Conservation (phyloP, 2,329 filamentous ascomycete genomes). For the Paecilomyces sp. region DNA sequence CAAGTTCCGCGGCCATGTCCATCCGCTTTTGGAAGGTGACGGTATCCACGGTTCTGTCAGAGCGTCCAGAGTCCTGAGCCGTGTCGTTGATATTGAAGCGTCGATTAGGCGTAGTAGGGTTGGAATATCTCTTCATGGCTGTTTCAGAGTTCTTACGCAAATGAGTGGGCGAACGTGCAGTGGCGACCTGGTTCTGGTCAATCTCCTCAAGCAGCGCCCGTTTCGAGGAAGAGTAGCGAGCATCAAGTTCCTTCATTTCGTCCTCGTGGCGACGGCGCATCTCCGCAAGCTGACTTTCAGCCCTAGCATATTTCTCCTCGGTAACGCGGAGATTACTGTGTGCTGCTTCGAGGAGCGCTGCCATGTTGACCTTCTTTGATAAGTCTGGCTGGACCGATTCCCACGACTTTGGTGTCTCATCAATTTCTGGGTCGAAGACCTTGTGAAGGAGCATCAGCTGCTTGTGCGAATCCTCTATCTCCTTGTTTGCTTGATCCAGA, state of each 20-base stretch:
- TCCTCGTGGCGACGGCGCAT: conserved; percentile 68
- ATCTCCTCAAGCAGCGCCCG: conserved; percentile 81
- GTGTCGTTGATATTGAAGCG: conserved; percentile 60
- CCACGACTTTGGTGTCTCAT: conserved; percentile 59
- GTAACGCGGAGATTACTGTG: conserved; percentile 82
- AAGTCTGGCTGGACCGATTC: conserved; percentile 65
- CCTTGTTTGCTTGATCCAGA: conserved; percentile 71
- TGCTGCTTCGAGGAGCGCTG: conserved; percentile 78
- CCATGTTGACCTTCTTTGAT: conserved; percentile 62
- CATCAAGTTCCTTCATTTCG: conserved; percentile 59
- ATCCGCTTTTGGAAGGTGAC: conserved; percentile 78
- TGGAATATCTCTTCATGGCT: conserved; percentile 57
- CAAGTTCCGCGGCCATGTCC: conserved; percentile 84
- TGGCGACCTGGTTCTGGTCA: conserved; percentile 69
- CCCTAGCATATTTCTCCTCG: conserved; percentile 69
- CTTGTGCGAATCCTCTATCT: conserved; percentile 70
- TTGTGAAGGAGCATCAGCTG: conserved; percentile 79
- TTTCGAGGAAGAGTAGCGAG: conserved; percentile 55
- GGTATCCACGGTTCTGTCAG: conserved; percentile 78
- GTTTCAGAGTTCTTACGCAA: conserved; percentile 55
- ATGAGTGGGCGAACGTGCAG: conserved; percentile 66
- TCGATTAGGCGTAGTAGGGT: conserved; percentile 69
- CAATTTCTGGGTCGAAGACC: conserved; percentile 72
- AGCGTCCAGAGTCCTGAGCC: conserved; percentile 66
- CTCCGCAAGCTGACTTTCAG: conserved; percentile 74